Evolutionary conservation across 129 eudicot genomes (phyloP).

Genomic region (Centella asiatica): DNA sequence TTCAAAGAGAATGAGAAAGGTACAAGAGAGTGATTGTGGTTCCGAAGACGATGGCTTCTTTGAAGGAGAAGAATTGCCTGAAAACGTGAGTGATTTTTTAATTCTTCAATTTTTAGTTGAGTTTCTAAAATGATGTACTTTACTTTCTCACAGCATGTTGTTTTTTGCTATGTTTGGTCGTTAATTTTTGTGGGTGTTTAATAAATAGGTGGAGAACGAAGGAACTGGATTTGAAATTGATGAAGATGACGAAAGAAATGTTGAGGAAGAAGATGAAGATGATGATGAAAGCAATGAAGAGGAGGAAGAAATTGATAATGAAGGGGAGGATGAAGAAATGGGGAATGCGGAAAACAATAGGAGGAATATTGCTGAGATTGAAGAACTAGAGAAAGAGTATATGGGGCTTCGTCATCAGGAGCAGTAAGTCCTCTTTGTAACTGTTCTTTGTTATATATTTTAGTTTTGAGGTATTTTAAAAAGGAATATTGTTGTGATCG

Average conservation of each 20-base stretch:
- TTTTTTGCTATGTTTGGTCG: background rate
- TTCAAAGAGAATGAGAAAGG: constrained; percentile 29
- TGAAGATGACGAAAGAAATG: constrained; percentile 12
- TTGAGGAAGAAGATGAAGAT: constrained; percentile 20
- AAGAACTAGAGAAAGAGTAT: constrained; percentile 82
- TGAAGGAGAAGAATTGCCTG: constrained; percentile 1
- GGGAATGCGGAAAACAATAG: constrained; percentile 17
- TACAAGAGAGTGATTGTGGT: constrained; percentile 24
- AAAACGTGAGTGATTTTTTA: background rate
- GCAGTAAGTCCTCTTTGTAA: constrained; percentile 45
- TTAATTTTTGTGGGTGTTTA: constrained; percentile 5
- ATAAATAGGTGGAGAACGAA: constrained; percentile 17
- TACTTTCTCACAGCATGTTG: background rate
- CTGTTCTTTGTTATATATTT: background rate
- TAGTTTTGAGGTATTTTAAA: background rate
- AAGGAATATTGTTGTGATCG: background rate
- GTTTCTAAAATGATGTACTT: too few species aligned
- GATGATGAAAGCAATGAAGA: constrained; percentile 16
- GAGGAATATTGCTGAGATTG: constrained; percentile 52
- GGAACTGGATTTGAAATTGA: constrained; percentile 16
- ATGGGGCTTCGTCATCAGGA: constrained; percentile 51
- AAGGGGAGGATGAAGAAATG: constrained; percentile 18
- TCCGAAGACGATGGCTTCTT: constrained; percentile 29
- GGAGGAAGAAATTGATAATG: constrained; percentile 16
- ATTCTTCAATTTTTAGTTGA: background rate